Base-by-base conservation (phyloP, 495 filamentous ascomycete genomes). In the Cercophora sp. region DNA sequence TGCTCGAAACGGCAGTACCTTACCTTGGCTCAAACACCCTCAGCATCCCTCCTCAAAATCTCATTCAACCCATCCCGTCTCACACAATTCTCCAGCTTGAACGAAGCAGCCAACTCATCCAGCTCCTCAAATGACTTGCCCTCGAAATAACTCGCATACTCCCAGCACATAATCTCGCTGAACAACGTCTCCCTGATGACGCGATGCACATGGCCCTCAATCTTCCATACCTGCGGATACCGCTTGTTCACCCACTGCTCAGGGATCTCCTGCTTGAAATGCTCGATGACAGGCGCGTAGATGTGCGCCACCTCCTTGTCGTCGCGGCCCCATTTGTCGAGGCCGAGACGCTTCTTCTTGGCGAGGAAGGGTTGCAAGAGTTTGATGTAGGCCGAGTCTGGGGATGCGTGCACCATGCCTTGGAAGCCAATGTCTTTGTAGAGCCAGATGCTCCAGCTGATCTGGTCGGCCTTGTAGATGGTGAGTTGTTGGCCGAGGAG, bases 361-460 rank as follows among this genome's bases (percentile, higher is more conserved):
- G 70, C 69, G 0, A 84, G 59, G 63, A 84, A 82, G 0, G 76
- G 70, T 26, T 66, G 42, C 39, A 83, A 67, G 0, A 73, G 69
- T 32, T 66, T 66, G 58, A 79, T 80, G 61, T 77, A 85, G 23
- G 67, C 62, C 39, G 70, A 73, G 27, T 72, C 43, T 0, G 79
- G 75, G 42, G 62, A 64, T 6, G 74, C 66, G 50, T 81, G 70
- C 10, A 83, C 69, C 80, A 86, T 84, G 15, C 82, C 82, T 62
- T 85, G 81, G 37, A 78, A 72, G 3, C 81, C 81, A 52, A 85
- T 80, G 52, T 86, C 81, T 45, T 85, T 85, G 65, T 85, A 85
- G 0, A 80, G 61, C 82, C 81, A 85, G 59, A 85, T 85, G 35
- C 68, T 76, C 82, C 81, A 85, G 55, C 70, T 67, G 46, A 83